Evolutionary conservation across 768 basidiomycete species (phyloP).

Genomic region (Mycena alexandri): DNA sequence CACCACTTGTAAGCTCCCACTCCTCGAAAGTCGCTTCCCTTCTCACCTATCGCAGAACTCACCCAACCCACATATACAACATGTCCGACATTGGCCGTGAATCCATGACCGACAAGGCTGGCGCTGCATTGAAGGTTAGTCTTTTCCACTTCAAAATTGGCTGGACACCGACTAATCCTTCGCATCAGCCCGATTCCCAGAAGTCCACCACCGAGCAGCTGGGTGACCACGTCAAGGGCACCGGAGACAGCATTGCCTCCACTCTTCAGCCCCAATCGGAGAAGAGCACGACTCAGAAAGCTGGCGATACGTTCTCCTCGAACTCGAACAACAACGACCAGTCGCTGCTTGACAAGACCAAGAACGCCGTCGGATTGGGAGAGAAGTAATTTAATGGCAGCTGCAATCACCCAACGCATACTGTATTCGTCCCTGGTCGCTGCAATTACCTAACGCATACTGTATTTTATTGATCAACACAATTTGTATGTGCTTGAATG

Average conservation of each 20-base stretch:
- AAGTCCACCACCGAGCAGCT: conserved; percentile 66
- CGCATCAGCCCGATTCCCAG: conserved; percentile 67
- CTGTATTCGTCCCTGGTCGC: too few relatives aligned
- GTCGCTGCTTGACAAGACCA: conserved; percentile 63
- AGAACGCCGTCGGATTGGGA: conserved; percentile 65
- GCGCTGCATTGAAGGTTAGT: conserved; percentile 62
- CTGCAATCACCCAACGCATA: too few relatives aligned
- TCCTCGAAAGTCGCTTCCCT: neutral
- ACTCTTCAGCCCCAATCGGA: conserved; percentile 66
- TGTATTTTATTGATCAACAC: too few relatives aligned
- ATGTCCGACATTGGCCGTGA: conserved; percentile 73
- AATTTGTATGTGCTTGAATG: too few relatives aligned
- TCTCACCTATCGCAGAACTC: neutral
- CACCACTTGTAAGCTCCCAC: neutral
- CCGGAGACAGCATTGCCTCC: conserved; percentile 60
- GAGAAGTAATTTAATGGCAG: conserved; percentile 40
- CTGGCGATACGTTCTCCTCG: conserved; percentile 60
- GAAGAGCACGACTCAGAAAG: conserved; percentile 65
- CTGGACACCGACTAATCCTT: conserved; percentile 1
- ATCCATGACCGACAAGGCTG: conserved; percentile 70
- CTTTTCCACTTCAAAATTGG: neutral
- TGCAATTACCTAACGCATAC: too few relatives aligned
- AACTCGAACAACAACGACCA: conserved; percentile 64
- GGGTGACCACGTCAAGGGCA: conserved; percentile 63
- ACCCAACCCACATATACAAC: conserved; percentile 28